phyloP scores from a whole-genome alignment of 2,329 filamentous ascomycete genomes.

The Colletotrichum higginsianum region DNA sequence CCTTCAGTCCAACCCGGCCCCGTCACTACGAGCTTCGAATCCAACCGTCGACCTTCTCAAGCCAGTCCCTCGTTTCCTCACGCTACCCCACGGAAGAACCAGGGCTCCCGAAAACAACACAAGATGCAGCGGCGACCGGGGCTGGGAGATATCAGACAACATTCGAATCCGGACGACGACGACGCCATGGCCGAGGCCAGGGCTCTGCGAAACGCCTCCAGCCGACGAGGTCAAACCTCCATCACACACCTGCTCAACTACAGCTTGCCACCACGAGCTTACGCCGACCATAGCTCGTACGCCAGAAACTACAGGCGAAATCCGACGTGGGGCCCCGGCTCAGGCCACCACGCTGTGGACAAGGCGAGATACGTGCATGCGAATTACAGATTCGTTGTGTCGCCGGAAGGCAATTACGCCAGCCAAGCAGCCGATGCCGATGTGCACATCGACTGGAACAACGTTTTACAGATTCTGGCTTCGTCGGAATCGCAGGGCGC shows the following conservation, averaged over 20 bases:
- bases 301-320: conserved; percentile 76
- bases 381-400: conserved; percentile 97
- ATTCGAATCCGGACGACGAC: conserved; percentile 75
- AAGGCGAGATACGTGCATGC: conserved; percentile 94
- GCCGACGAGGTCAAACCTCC: conserved; percentile 91
- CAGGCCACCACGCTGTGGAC: conserved; percentile 90
- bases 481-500: conserved; percentile 90
- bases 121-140: conserved; percentile 83
- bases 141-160: conserved; percentile 52
- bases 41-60: conserved; percentile 62
- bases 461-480: conserved; percentile 91
- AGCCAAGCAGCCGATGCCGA: conserved; percentile 89
- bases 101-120: conserved; percentile 85
- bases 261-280: conserved; percentile 81
- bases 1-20: conserved; percentile 58
- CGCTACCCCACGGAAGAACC: conserved; percentile 78
- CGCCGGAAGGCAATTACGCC: conserved; percentile 84
- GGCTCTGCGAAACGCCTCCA: conserved; percentile 70
- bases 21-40: conserved; percentile 65
- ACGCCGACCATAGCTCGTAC: conserved; percentile 67
- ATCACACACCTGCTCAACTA: conserved; percentile 98
- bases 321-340: conserved; percentile 87
- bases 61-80: conserved; percentile 52
- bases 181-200: conserved; percentile 88
- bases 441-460: conserved; percentile 89